Evolutionary conservation across 2,329 filamentous ascomycete genomes (phyloP).

Genomic region (Fusarium kyushuense): DNA sequence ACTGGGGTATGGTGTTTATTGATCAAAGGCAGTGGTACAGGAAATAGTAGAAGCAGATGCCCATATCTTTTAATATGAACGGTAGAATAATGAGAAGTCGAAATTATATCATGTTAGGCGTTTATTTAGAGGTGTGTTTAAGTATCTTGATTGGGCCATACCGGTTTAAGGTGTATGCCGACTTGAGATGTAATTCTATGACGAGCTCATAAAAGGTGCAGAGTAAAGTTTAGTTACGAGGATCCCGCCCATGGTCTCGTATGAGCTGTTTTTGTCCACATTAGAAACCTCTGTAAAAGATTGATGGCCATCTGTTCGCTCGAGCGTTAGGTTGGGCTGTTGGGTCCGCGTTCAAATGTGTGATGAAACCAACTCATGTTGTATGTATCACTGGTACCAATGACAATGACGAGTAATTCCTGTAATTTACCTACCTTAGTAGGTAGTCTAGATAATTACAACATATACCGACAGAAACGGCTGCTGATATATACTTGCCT

Average conservation of each 20-base stretch:
- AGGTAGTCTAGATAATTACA: background rate
- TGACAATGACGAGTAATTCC: background rate
- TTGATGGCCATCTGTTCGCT: background rate
- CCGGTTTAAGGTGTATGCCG: slow-evolving; percentile 3
- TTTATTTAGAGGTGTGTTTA: background rate
- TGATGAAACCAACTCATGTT: background rate
- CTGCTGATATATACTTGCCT: too few relatives aligned
- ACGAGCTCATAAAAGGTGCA: slow-evolving; percentile 28
- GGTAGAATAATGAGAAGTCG: slow-evolving; percentile 6
- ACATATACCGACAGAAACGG: background rate
- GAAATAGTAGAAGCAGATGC: slow-evolving; percentile 26
- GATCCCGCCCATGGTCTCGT: background rate
- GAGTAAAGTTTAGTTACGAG: slow-evolving; percentile 10
- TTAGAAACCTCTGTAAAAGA: background rate
- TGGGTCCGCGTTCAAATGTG: background rate
- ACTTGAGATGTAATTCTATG: slow-evolving; percentile 31
- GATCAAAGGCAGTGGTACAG: slow-evolving; percentile 2
- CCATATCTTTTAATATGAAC: slow-evolving; percentile 7
- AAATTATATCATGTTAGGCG: background rate
- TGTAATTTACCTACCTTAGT: too few relatives aligned
- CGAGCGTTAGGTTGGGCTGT: background rate
- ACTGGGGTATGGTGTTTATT: background rate
- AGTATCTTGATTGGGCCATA: background rate
- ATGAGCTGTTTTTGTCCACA: background rate
- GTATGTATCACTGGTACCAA: background rate